These are phyloP conservation scores for Tripterygium wilfordii DNA, from an alignment of 177 flowering plant species.

Conservation along the genomic window DNA sequence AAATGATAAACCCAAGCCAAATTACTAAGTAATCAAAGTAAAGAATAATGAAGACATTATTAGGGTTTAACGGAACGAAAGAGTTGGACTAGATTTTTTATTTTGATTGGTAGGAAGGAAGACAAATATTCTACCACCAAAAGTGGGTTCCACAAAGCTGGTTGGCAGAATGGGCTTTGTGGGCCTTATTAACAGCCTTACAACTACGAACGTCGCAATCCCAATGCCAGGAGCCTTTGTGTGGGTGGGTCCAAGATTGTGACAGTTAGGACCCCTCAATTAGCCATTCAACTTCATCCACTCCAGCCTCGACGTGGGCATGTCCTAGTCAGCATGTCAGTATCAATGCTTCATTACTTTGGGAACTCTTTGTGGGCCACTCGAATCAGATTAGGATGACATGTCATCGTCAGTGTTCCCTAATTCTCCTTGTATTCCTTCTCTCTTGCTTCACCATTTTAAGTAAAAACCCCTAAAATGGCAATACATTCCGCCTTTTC, in stretches of 20 bases:
- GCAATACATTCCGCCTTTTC: too few species aligned
- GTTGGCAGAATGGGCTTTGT: constrained; percentile 39
- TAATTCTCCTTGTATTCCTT: constrained; percentile 7
- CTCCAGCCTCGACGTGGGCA: constrained; percentile 39
- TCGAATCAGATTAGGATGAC: constrained; percentile 9
- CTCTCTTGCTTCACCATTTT: neutral
- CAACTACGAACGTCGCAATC: constrained; percentile 32
- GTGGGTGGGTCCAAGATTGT: constrained; percentile 6
- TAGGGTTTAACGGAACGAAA: too few species aligned
- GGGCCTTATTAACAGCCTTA: constrained; percentile 32
- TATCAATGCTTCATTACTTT: neutral
- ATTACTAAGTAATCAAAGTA: too few species aligned
- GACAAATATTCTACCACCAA: neutral
- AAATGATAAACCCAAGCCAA: too few species aligned
- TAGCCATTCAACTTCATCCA: constrained; percentile 12
- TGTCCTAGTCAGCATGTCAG: constrained; percentile 19
- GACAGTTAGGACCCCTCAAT: constrained; percentile 1
- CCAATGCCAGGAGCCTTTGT: constrained; percentile 16
- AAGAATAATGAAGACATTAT: too few species aligned
- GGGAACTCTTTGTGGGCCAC: constrained; percentile 4
- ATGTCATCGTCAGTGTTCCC: constrained; percentile 15
- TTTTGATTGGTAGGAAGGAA: neutral
- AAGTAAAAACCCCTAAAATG: neutral
- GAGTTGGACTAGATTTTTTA: neutral
- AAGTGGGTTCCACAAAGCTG: constrained; percentile 11